Base-by-base conservation (phyloP, 352 stramenopile species). In the Pythium utonaiense region DNA sequence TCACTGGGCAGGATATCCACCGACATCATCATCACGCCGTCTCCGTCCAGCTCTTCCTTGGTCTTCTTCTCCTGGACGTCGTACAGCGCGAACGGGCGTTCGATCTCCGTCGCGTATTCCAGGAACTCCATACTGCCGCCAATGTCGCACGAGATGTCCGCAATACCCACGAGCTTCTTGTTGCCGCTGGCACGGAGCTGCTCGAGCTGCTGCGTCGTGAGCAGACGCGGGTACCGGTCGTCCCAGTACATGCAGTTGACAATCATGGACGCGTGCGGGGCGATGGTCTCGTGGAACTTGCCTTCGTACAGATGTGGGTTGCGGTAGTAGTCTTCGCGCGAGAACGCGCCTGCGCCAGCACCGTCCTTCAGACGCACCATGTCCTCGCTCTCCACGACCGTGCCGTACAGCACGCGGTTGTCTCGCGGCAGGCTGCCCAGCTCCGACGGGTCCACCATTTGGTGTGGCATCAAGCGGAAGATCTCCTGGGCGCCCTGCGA, bases 191-290 rank as follows among this genome's bases (percentile, higher is more conserved):
- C 73, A 56, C 69, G 79, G 54, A 97, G 66, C 6, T 88, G 61
- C 30, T 82, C 73, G 21, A 98, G 83, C 62, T 98, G 88, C 50
- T 96, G 65, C 42, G 95, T 91, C 9, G 92, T 97, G 42, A 98
- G 70, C 22, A 98, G 60, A n/a, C 95, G 77, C 25, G 96, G 95
- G 70, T 95, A 95, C 5, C 91, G 83, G 51, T 97, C 79, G 56
- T 99, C 95, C 96, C 96, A 99, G 75, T 98, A 99, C 71, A 97
- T 98, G 66, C 91, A 93, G 76, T 98, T 98, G 47, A 98, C 79
- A 22, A 99, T 69, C 64, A 98, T 94, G 33, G 92, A 97, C 53
- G 83, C 78, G 64, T 97, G 85, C 6, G 93, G 93, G 44, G 92
- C 80, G 54, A 98, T 74, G 19, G 77, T 85, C 60, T 96, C 70